Percentiles rank a stretch among this genome's conserved stretches.
phyloP scores from a whole-genome alignment of 805 yeast species.

The Zygosaccharomyces bisporus region DNA sequence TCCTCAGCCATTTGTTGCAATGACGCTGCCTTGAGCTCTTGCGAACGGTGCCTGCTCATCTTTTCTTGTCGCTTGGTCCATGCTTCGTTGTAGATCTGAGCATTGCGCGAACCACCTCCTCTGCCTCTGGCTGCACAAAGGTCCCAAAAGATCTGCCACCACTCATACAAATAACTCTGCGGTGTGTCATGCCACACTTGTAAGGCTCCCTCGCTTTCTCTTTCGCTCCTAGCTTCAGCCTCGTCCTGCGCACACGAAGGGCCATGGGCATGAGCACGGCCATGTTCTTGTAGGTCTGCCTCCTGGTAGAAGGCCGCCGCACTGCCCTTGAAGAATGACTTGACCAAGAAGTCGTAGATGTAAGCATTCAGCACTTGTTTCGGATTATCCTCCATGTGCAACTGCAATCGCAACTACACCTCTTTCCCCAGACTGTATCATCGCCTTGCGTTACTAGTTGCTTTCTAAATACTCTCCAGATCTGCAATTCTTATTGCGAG shows the following conservation, averaged over 20 bases:
- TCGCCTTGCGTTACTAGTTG: neutral
- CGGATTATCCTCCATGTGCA: neutral
- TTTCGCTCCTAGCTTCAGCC: too few species aligned
- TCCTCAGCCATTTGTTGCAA: constrained; percentile 42
- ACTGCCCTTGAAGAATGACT: constrained; percentile 65
- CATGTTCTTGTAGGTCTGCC: constrained; percentile 50
- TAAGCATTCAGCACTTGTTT: constrained; percentile 72
- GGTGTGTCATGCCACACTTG: constrained; percentile 51
- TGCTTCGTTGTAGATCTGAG: constrained; percentile 67
- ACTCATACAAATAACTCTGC: constrained; percentile 80
- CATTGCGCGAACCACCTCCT: constrained; percentile 57
- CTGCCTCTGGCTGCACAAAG: constrained; percentile 77
- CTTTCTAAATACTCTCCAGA: neutral
- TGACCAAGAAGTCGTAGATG: constrained; percentile 78
- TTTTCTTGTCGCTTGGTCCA: constrained; percentile 57
- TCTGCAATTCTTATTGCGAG: neutral
- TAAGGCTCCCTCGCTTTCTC: too few species aligned
- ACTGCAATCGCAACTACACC: neutral
- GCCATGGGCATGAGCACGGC: constrained; percentile 11
- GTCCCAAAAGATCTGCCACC: constrained; percentile 98
- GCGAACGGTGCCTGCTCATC: constrained; percentile 48
- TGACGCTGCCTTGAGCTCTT: constrained; percentile 44
- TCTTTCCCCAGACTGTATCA: neutral
- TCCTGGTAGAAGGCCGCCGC: constrained; percentile 74
- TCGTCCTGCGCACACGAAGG: too few species aligned